Evolutionary conservation across 495 filamentous ascomycete species (phyloP).

Genomic region (Hyaloscypha finlandica): DNA sequence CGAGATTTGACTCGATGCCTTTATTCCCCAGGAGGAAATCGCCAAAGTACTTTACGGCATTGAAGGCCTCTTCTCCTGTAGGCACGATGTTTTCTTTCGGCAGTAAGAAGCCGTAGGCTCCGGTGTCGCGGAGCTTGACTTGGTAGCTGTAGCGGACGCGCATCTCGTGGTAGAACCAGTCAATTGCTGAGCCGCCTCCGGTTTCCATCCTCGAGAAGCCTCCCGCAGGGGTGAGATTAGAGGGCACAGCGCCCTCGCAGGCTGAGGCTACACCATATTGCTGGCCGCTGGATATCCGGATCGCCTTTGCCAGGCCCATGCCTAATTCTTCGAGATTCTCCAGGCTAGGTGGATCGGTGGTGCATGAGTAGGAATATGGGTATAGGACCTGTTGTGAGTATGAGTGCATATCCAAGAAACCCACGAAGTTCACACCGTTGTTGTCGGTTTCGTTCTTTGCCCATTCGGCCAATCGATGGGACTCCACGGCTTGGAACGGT

Average conservation of each 20-base stretch:
- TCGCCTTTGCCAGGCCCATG: constrained; percentile 86
- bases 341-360: constrained; percentile 72
- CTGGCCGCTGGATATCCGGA: constrained; percentile 73
- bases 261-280: constrained; percentile 81
- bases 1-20: constrained; percentile 46
- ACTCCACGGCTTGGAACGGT: constrained; percentile 84
- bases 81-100: constrained; percentile 87
- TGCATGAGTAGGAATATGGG: constrained; percentile 87
- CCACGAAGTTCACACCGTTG: constrained; percentile 72
- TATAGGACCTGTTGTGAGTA: constrained; percentile 96
- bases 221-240: constrained; percentile 14
- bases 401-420: constrained; percentile 88
- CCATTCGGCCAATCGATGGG: constrained; percentile 77
- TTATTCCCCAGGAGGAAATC: constrained; percentile 70
- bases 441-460: constrained; percentile 76
- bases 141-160: constrained; percentile 85
- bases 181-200: constrained; percentile 83
- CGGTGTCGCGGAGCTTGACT: constrained; percentile 92
- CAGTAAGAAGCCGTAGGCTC: constrained; percentile 91
- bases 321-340: constrained; percentile 92
- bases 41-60: constrained; percentile 78
- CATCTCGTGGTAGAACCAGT: constrained; percentile 94
- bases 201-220: constrained; percentile 51
- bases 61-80: constrained; percentile 82
- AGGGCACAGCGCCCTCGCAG: constrained; percentile 74